Conservation (phyloP, 2,329 filamentous ascomycete genomes). For the Rasamsonia emersonii region DNA sequence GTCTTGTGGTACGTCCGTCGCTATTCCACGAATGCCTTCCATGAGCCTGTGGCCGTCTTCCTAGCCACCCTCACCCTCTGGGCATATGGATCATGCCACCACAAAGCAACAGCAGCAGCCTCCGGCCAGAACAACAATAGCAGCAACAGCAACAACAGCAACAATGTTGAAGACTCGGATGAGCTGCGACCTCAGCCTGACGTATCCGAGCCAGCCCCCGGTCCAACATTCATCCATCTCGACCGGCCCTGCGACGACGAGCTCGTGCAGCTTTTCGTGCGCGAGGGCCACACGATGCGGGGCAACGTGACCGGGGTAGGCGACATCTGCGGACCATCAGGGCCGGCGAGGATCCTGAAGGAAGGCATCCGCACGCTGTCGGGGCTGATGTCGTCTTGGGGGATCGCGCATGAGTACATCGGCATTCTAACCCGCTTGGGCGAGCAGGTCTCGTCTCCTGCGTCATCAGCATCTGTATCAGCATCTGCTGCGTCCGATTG, state of each 20-base stretch:
- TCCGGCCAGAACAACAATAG: constrained; percentile 6
- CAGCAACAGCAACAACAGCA: neutral
- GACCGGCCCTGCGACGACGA: constrained; percentile 52
- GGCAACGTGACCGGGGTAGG: constrained; percentile 47
- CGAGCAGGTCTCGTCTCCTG: constrained; percentile 1
- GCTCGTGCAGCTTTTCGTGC: constrained; percentile 49
- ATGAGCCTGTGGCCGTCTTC: constrained; percentile 39
- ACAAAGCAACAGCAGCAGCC: constrained; percentile 23
- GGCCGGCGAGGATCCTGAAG: constrained; percentile 29
- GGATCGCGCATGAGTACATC: constrained; percentile 24
- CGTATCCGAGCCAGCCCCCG: constrained; percentile 12
- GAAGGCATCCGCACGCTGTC: constrained; percentile 32
- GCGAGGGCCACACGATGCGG: constrained; percentile 41
- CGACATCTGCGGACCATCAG: constrained; percentile 35
- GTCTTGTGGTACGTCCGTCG: constrained; percentile 46
- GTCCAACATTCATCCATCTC: constrained; percentile 42
- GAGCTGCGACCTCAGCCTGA: constrained; percentile 4
- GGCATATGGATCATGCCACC: constrained; percentile 36
- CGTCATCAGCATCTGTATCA: too few relatives aligned
- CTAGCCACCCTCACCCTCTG: constrained; percentile 41
- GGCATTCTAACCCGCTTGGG: constrained; percentile 18
- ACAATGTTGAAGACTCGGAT: too few relatives aligned
- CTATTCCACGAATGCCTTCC: constrained; percentile 41
- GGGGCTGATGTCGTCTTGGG: constrained; percentile 24
- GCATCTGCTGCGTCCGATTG: too few relatives aligned